A percentile compares a stretch with the other conserved stretches of the same genome.
phyloP scores from a whole-genome alignment of 2,329 filamentous ascomycete genomes.

The Mariannaea sp. region DNA sequence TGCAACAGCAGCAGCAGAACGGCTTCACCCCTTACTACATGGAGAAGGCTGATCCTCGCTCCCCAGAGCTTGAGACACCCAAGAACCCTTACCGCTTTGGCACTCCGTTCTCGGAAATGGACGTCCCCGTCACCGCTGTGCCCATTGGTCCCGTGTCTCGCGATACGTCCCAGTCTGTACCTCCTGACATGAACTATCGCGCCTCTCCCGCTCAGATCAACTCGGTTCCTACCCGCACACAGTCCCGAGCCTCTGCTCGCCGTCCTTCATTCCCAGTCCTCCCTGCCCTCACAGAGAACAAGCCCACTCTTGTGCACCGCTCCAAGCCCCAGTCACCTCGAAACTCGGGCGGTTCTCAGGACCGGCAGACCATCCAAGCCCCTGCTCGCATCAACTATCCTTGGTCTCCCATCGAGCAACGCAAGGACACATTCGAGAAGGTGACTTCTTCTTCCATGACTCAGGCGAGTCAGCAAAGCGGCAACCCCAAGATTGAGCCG shows the following conservation, averaged over 20 bases:
- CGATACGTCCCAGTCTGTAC: slow-evolving; percentile 86
- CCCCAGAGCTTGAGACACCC: slow-evolving; percentile 62
- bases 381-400: slow-evolving; percentile 61
- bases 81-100: slow-evolving; percentile 71
- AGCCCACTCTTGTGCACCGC: slow-evolving; percentile 46
- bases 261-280: slow-evolving; percentile 72
- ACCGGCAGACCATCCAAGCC: slow-evolving; percentile 49
- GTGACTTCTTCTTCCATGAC: slow-evolving; percentile 48
- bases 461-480: slow-evolving; percentile 33
- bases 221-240: slow-evolving; percentile 49
- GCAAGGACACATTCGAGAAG: slow-evolving; percentile 49
- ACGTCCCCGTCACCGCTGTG: slow-evolving; percentile 79
- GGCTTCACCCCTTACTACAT: slow-evolving; percentile 57
- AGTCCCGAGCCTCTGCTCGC: slow-evolving; percentile 61
- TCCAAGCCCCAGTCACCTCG: slow-evolving; percentile 45
- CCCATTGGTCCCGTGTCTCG: slow-evolving; percentile 74
- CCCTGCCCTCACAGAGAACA: slow-evolving; percentile 71
- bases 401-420: slow-evolving; percentile 59
- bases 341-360: slow-evolving; percentile 41
- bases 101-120: slow-evolving; percentile 91
- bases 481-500: background rate
- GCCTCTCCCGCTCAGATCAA: slow-evolving; percentile 43
- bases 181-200: slow-evolving; percentile 88
- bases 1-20: slow-evolving; percentile 29
- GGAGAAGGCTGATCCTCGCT: slow-evolving; percentile 55